Conservation (phyloP, 768 basidiomycete species). For the Tylopilus plumbeoviolaceoides region DNA sequence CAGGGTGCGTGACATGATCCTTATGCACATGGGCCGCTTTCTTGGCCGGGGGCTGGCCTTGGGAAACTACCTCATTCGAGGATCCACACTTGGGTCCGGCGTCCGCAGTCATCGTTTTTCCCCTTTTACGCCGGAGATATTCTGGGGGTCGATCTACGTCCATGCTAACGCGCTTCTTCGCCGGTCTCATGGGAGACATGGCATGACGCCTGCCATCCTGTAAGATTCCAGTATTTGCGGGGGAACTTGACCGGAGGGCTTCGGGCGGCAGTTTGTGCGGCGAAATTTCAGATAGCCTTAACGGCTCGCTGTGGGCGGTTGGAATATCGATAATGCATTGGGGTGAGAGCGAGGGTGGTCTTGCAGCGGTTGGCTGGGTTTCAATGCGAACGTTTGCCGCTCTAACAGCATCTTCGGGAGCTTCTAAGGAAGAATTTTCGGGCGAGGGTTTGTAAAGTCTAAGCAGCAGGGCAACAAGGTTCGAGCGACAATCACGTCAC, state of each 20-base stretch:
- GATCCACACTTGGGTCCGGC: conserved; percentile 15
- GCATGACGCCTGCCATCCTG: conserved; percentile 20
- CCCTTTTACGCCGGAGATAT: conserved; percentile 29
- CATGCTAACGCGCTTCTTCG: conserved; percentile 46
- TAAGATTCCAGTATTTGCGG: conserved; percentile 11
- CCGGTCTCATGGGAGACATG: conserved; percentile 39
- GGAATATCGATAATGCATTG: not conserved
- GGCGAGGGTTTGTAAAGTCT: conserved; percentile 29
- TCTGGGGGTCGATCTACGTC: conserved; percentile 20
- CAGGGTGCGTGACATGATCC: conserved; percentile 6
- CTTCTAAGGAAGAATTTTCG: conserved; percentile 15
- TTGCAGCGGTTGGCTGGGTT: conserved; percentile 4
- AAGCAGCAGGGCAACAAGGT: conserved; percentile 21
- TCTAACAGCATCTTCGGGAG: conserved; percentile 8
- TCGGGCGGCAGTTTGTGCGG: conserved; percentile 31
- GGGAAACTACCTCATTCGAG: conserved; percentile 11
- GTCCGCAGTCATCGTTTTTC: conserved; percentile 21
- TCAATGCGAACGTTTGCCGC: conserved; percentile 1
- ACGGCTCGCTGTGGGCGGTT: conserved; percentile 11
- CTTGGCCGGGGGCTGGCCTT: conserved; percentile 1
- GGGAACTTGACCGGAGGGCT: not conserved
- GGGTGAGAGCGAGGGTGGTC: not conserved
- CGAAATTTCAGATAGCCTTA: conserved; percentile 52
- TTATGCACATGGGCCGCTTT: conserved; percentile 3
- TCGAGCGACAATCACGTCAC: conserved; percentile 24